phyloP scores from a whole-genome alignment of 768 basidiomycete genomes.

The Bullera alba region DNA sequence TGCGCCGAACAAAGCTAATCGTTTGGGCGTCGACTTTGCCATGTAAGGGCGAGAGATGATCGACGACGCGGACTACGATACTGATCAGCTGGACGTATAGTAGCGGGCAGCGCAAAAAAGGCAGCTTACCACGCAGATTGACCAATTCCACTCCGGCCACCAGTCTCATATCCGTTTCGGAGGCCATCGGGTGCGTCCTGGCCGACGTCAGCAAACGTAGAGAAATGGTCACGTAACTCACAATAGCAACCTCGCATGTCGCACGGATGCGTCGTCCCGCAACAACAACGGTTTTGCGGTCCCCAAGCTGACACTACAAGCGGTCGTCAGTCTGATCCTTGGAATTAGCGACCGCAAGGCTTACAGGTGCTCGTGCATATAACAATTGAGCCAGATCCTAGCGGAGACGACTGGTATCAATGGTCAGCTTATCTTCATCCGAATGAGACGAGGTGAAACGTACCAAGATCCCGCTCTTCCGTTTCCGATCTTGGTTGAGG shows the following conservation, averaged over 20 bases:
- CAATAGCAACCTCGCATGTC: conserved; percentile 72
- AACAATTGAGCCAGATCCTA: conserved; percentile 87
- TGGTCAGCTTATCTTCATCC: neutral
- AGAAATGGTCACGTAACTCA: conserved; percentile 13
- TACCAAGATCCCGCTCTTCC: conserved; percentile 75
- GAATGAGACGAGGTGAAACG: conserved; percentile 15
- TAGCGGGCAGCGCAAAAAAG: neutral
- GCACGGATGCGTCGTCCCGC: conserved; percentile 79
- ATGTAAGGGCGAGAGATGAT: conserved; percentile 75
- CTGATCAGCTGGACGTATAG: too few species aligned
- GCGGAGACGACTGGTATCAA: conserved; percentile 67
- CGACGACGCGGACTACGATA: conserved; percentile 85
- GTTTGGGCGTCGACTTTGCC: conserved; percentile 81
- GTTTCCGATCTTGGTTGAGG: conserved; percentile 58
- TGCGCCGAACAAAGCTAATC: conserved; percentile 76
- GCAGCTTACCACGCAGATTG: conserved; percentile 70
- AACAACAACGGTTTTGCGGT: conserved; percentile 85
- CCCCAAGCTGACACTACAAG: conserved; percentile 73
- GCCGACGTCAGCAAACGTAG: neutral
- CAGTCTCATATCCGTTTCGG: conserved; percentile 80
- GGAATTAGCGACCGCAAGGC: conserved; percentile 43
- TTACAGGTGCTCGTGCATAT: conserved; percentile 94
- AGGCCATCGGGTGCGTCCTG: conserved; percentile 70
- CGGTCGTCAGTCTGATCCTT: conserved; percentile 3
- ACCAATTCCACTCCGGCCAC: conserved; percentile 84